Conservation (phyloP, 495 filamentous ascomycete species). For the Annulohypoxylon stygium region DNA sequence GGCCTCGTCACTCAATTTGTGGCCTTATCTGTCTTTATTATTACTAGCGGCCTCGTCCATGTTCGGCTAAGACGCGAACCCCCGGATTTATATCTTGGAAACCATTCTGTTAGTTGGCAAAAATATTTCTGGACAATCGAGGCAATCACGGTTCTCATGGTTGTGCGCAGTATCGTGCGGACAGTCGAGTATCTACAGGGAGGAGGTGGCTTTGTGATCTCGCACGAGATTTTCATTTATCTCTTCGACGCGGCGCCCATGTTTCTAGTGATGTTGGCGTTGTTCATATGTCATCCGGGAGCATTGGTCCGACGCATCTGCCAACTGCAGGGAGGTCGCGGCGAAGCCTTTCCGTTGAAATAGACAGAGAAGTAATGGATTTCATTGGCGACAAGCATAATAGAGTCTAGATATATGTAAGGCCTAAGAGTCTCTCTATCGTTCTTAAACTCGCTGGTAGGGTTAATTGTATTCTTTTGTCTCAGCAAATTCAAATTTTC, state of each 20-base stretch:
- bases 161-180: conserved; percentile 11
- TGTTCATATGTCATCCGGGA: not conserved
- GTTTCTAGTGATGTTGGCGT: not conserved
- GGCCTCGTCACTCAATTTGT: not conserved
- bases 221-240: conserved; percentile 16
- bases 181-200: conserved; percentile 17
- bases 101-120: not conserved
- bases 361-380: no score
- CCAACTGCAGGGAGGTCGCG: no score
- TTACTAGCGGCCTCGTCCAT: not conserved
- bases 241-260: conserved; percentile 10
- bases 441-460: no score
- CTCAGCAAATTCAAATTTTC: no score
- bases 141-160: not conserved
- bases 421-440: no score
- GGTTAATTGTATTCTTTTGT: no score
- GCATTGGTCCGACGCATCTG: no score
- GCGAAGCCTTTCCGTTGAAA: no score
- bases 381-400: no score
- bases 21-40: not conserved
- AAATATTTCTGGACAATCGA: conserved; percentile 13
- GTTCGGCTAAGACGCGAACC: not conserved
- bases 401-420: no score
- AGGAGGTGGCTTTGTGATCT: not conserved
- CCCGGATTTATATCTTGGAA: not conserved